Evolutionary conservation across 768 basidiomycete species (phyloP).

Genomic region (Kwoniella pini): DNA sequence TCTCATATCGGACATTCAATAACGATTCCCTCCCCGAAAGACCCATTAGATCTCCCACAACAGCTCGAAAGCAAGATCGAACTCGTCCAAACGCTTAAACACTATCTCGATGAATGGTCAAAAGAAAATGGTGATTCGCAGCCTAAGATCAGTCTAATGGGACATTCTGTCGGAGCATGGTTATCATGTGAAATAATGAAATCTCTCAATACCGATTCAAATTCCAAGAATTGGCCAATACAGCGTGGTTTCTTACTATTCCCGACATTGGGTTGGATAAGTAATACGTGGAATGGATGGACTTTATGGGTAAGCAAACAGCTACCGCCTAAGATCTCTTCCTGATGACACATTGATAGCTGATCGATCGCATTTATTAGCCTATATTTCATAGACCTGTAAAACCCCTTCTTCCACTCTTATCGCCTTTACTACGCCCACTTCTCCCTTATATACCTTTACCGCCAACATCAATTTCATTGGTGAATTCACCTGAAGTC

Average conservation of each 20-base stretch:
- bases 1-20: conserved; percentile 67
- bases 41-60: conserved; percentile 55
- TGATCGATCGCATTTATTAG: conserved; percentile 55
- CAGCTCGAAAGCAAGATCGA: conserved; percentile 65
- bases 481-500: conserved; percentile 61
- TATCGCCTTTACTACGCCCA: conserved; percentile 59
- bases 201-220: conserved; percentile 3
- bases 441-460: conserved; percentile 58
- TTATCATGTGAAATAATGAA: conserved; percentile 62
- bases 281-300: conserved; percentile 66
- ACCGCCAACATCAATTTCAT: conserved; percentile 48
- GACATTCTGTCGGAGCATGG: conserved; percentile 75
- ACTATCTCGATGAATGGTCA: conserved; percentile 31
- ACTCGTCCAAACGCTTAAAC: conserved; percentile 57
- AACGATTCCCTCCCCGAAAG: conserved; percentile 48
- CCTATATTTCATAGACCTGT: conserved; percentile 58
- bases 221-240: conserved; percentile 37
- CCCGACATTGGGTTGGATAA: conserved; percentile 69
- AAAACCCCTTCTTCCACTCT: conserved; percentile 55
- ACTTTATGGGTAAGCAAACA: conserved; percentile 62
- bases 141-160: conserved; percentile 42
- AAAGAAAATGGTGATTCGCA: conserved; percentile 7
- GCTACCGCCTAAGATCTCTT: no score
- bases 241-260: conserved; percentile 65
- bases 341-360: conserved; percentile 55